Conservation (phyloP, 805 yeast species). For the Kregervanrija delftensis region DNA sequence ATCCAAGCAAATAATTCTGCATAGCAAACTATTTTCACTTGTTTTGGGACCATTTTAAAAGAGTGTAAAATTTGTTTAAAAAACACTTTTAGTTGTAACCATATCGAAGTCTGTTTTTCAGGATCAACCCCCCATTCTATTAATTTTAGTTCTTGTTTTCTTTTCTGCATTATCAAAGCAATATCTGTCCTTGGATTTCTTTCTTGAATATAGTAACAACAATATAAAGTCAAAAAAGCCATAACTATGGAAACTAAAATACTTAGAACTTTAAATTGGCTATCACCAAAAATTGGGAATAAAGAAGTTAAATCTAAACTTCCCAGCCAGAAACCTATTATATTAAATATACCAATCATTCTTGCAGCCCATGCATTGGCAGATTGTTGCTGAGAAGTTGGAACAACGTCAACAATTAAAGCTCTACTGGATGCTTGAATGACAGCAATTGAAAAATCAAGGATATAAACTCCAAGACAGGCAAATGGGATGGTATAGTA, state of each 20-base stretch:
- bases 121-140: constrained; percentile 30
- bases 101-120: constrained; percentile 15
- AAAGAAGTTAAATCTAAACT: constrained; percentile 34
- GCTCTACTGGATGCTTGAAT: constrained; percentile 60
- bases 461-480: constrained; percentile 41
- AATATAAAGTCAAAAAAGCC: constrained; percentile 31
- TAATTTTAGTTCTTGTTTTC: constrained; percentile 26
- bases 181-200: constrained; percentile 40
- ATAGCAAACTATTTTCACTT: constrained; percentile 42
- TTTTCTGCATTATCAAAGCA: constrained; percentile 32
- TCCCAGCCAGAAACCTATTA: constrained; percentile 49
- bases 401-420: constrained; percentile 53
- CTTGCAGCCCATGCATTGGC: constrained; percentile 67
- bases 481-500: constrained; percentile 41
- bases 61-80: constrained; percentile 31
- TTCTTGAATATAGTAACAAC: constrained; percentile 39
- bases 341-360: constrained; percentile 54
- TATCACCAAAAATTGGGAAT: constrained; percentile 36
- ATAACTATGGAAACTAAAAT: constrained; percentile 36
- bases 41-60: constrained; percentile 38
- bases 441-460: constrained; percentile 51
- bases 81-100: constrained; percentile 19
- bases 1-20: constrained; percentile 64
- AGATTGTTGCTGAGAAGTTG: constrained; percentile 46
- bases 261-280: constrained; percentile 48